Percentiles rank a stretch among this genome's conserved stretches.
These are phyloP conservation scores for Cymodocea nodosa DNA, from an alignment of 116 monocot species.

Conservation along the genomic window DNA sequence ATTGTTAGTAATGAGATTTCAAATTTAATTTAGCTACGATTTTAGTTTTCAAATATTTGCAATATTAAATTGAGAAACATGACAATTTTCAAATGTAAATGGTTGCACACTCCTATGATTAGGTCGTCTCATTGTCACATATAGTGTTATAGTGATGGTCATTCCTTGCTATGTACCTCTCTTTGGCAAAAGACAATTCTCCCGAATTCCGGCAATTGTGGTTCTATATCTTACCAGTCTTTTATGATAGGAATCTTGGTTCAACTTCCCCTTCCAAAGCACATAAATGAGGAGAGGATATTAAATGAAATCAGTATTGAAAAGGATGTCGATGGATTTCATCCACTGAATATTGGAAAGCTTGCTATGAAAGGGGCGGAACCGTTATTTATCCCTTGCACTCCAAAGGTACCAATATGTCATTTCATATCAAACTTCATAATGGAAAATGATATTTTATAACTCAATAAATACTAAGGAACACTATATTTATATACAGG, in stretches of 20 bases:
- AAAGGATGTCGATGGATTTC: constrained; percentile 97
- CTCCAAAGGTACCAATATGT: constrained; percentile 52
- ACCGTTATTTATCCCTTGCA: constrained; percentile 78
- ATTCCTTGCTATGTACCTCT: no score
- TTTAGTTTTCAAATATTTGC: no score
- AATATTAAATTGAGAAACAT: no score
- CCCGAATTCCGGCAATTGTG: background rate
- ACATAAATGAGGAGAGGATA: constrained; percentile 85
- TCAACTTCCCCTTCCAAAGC: constrained; percentile 85
- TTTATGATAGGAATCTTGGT: constrained; percentile 64
- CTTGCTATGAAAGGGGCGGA: constrained; percentile 95
- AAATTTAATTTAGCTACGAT: no score
- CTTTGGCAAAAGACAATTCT: background rate
- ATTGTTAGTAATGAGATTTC: no score
- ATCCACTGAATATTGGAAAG: constrained; percentile 90
- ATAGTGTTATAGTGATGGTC: no score
- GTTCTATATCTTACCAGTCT: background rate
- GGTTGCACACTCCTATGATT: no score
- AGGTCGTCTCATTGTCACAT: no score
- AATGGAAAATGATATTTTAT: no score
- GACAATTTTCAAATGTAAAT: no score
- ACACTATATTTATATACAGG: constrained; percentile 1
- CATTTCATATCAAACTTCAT: no score
- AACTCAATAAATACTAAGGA: no score
- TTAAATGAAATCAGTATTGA: constrained; percentile 71